phyloP scores from a whole-genome alignment of 2,329 filamentous ascomycete species.

The Clonostachys byssicola region DNA sequence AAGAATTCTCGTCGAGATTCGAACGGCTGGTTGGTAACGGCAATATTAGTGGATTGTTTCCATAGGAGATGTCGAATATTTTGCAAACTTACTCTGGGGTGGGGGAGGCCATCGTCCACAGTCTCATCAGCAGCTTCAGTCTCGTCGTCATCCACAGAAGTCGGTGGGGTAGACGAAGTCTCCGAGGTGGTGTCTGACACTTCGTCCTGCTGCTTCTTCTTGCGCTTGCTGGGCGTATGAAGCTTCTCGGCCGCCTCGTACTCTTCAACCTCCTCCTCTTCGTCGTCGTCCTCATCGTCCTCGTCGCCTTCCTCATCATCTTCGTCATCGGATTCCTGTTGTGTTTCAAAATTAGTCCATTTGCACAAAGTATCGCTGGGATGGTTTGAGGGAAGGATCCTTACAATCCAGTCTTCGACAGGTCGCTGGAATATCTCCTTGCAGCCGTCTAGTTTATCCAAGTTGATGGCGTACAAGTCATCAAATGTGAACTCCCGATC shows the following conservation, averaged over 20 bases:
- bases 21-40: conserved; percentile 59
- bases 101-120: conserved; percentile 71
- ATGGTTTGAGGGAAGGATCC: conserved; percentile 11
- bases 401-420: conserved; percentile 75
- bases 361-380: conserved; percentile 4
- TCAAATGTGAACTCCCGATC: conserved; percentile 95
- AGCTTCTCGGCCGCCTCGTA: conserved; percentile 34
- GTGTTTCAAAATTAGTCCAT: conserved; percentile 5
- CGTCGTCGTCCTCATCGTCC: conserved; percentile 46
- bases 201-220: conserved; percentile 47
- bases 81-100: conserved; percentile 47
- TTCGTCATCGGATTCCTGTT: conserved; percentile 56
- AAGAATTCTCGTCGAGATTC: conserved; percentile 92
- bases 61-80: background rate
- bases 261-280: conserved; percentile 47
- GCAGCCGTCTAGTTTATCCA: conserved; percentile 93
- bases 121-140: conserved; percentile 40
- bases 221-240: conserved; percentile 50
- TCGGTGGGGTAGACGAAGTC: conserved; percentile 10
- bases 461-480: conserved; percentile 86
- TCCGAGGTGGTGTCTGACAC: conserved; percentile 30
- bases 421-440: conserved; percentile 86
- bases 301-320: conserved; percentile 56
- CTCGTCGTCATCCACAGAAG: conserved; percentile 20
- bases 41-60: conserved; percentile 1